Evolutionary conservation across 2,329 filamentous ascomycete species (phyloP).

Genomic region (Penicillium sp.): DNA sequence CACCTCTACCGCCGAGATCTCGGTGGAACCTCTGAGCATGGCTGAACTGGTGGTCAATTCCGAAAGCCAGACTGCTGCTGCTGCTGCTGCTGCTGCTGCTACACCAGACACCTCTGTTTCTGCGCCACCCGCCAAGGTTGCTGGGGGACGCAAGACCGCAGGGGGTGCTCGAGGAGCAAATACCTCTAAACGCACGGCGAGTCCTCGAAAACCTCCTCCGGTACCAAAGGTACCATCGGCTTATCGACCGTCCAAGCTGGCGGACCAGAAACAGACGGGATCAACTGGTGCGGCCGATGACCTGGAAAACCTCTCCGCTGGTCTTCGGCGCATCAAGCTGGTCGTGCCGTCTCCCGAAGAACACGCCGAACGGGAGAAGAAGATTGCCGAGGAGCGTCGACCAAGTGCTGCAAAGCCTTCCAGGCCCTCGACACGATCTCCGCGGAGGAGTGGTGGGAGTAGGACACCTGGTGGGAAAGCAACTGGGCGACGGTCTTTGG

Average conservation of each 20-base stretch:
- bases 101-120: conserved; percentile 7
- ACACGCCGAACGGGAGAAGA: conserved; percentile 48
- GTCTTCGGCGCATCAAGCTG: conserved; percentile 52
- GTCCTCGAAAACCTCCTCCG: conserved; percentile 36
- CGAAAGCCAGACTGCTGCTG: neutral
- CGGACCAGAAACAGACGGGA: conserved; percentile 7
- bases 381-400: conserved; percentile 37
- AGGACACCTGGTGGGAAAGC: conserved; percentile 9
- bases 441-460: conserved; percentile 28
- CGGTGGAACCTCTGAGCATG: conserved; percentile 10
- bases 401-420: conserved; percentile 19
- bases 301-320: conserved; percentile 48
- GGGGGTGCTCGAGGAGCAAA: conserved; percentile 44
- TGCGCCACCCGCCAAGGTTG: conserved; percentile 16
- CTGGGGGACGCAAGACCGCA: conserved; percentile 57
- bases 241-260: conserved; percentile 20
- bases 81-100: neutral
- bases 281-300: conserved; percentile 23
- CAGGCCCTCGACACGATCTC: conserved; percentile 13
- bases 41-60: conserved; percentile 1
- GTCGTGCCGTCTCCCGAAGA: conserved; percentile 55
- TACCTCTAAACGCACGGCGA: conserved; percentile 31
- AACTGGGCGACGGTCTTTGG: conserved; percentile 3
- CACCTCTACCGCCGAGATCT: conserved; percentile 11
- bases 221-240: conserved; percentile 39